Percentiles rank a stretch among this genome's conserved stretches.
Evolutionary conservation across 2,329 filamentous ascomycete genomes (phyloP).

Genomic region (Escovopsis sp.): DNA sequence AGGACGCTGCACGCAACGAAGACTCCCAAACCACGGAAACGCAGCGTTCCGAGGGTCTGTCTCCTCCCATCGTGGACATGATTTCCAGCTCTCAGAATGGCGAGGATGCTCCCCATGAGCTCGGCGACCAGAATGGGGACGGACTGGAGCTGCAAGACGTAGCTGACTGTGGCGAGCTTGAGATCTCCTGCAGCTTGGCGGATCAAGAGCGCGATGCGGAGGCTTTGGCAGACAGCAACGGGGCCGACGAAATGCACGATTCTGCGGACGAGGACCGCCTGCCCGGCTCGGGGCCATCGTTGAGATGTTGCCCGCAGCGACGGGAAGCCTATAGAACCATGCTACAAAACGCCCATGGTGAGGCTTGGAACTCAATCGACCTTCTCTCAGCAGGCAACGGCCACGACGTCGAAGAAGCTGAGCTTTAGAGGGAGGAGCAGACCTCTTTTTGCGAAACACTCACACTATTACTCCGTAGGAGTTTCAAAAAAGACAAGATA

Average conservation of each 20-base stretch:
- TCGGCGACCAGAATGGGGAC: not conserved
- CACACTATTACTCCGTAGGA: too few relatives aligned
- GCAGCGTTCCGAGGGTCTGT: not conserved
- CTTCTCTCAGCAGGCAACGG: conserved; percentile 21
- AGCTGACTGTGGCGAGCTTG: too few relatives aligned
- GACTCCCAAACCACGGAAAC: conserved; percentile 1
- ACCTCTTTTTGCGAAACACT: too few relatives aligned
- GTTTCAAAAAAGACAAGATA: too few relatives aligned
- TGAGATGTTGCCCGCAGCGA: conserved; percentile 11
- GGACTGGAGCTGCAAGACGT: not conserved
- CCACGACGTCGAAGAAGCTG: conserved; percentile 17
- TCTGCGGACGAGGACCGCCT: conserved; percentile 6
- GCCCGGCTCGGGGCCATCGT: conserved; percentile 6
- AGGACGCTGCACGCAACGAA: not conserved
- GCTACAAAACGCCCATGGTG: conserved; percentile 13
- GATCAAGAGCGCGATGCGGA: conserved; percentile 8
- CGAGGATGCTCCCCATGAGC: not conserved
- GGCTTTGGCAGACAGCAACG: conserved; percentile 2
- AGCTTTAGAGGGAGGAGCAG: conserved; percentile 12
- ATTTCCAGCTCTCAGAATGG: too few relatives aligned
- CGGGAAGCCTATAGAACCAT: conserved; percentile 20
- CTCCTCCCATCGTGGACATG: not conserved
- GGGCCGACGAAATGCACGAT: not conserved
- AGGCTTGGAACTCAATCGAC: conserved; percentile 16
- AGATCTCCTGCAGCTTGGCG: not conserved